Evolutionary conservation across 1,284 basidiomycete genomes (phyloP), one percentile per base, ranked within the genome.

Genomic region (Boletus calvinii): DNA sequence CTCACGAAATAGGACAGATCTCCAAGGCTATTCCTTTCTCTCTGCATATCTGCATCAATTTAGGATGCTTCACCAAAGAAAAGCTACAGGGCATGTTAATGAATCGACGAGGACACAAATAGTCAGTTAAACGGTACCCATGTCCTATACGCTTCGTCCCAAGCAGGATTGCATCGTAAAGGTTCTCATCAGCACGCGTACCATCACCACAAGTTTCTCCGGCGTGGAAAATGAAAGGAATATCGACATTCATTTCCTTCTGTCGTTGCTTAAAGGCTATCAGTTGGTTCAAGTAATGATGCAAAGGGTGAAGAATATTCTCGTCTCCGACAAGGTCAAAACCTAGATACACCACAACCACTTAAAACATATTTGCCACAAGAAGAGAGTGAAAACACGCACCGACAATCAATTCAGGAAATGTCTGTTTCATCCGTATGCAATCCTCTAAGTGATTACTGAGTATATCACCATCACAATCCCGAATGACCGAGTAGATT

Each of bases 311-410:
- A 13, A 83, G 62, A 2, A 72, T 71, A 61, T 91, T 85, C 61
- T 92, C 89, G 55, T 86, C 77, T 6, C 89, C 90, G 11, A 91
- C 90, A 17, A 92, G 75, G 70, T 92, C 90, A 59, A 92, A 92
- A 1, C 88, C 87, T 86, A 31, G 9, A 20, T 24, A 17, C 4
- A 7, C 29, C 29, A 2, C 40, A 29, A 36, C n/a, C 15, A 11
- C 20, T 42, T 24, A 12, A 5, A 34, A 34, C 1, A 1, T 20
- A n/a, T 34, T 4, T 22, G 9, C 32, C 18, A 15, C 7, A 10
- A 39, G 39, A 26, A 32, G 20, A 39, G 45, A 12, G 32, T 43
- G 43, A 31, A 38, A 24, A 38, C 22, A 56, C 71, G 17, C 43
- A 82, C 85, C 87, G 26, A 81, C 79, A 48, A 92, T 85, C 46